Conservation (phyloP, 140 eudicot genomes). For the Flaveria floridana region DNA sequence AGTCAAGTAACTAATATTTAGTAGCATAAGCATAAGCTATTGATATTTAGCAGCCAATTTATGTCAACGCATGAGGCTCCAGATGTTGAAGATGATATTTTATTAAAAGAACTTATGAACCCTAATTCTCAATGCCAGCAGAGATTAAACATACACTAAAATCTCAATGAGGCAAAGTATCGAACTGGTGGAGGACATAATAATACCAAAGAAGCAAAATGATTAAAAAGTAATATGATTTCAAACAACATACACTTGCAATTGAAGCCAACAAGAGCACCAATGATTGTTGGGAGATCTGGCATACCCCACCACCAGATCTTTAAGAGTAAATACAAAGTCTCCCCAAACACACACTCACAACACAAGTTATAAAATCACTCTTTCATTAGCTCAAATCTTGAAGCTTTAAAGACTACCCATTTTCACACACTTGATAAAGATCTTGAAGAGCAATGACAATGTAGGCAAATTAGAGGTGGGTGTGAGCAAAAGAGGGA, state of each 20-base stretch:
- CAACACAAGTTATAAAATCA: background rate
- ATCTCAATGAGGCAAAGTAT: constrained; percentile 26
- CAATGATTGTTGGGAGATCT: constrained; percentile 43
- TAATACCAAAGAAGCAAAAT: constrained; percentile 31
- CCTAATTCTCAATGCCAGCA: constrained; percentile 21
- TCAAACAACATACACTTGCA: constrained; percentile 54
- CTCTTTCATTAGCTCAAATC: background rate
- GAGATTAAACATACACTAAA: background rate
- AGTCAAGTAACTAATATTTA: background rate
- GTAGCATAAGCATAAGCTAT: background rate
- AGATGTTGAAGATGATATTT: background rate
- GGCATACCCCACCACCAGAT: constrained; percentile 70
- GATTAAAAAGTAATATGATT: constrained; percentile 33
- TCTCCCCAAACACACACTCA: constrained; percentile 28
- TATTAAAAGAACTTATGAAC: constrained; percentile 25
- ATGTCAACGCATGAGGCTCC: constrained; percentile 16
- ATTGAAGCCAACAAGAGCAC: constrained; percentile 49
- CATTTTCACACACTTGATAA: background rate
- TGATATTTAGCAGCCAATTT: constrained; percentile 7
- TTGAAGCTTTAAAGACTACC: background rate
- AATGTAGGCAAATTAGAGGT: constrained; percentile 25
- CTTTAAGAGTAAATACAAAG: constrained; percentile 68
- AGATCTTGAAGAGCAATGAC: constrained; percentile 32
- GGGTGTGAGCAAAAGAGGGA: constrained; percentile 22
- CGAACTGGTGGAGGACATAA: constrained; percentile 27